Evolutionary conservation across 345 rosid species (phyloP).

Genomic region (Lepidium aucheri): DNA sequence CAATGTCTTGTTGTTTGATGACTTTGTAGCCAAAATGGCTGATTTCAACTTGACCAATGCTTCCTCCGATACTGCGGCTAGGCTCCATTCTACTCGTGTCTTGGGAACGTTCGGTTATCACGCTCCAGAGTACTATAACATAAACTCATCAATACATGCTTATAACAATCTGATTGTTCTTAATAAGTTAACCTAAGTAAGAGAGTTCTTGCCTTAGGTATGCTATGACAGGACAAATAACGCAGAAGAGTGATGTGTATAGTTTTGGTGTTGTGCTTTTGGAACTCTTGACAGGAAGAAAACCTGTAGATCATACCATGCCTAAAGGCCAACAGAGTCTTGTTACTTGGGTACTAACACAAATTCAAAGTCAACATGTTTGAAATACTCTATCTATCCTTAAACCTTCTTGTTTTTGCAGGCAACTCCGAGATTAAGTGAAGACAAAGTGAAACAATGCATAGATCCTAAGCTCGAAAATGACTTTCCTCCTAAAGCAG

Average conservation of each 20-base stretch:
- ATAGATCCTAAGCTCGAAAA: constrained; percentile 90
- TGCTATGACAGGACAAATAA: constrained; percentile 99
- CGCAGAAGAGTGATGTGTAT: constrained; percentile 96
- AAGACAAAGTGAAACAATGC: constrained; percentile 97
- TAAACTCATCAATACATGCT: neutral
- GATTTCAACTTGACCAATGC: constrained; percentile 90
- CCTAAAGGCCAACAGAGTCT: constrained; percentile 99
- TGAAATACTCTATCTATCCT: neutral
- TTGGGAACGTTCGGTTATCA: constrained; percentile 98
- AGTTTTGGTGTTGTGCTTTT: constrained; percentile 98
- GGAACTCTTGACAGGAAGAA: constrained; percentile 92
- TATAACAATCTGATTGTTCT: neutral
- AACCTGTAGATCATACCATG: constrained; percentile 99
- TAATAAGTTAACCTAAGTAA: neutral
- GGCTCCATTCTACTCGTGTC: constrained; percentile 93
- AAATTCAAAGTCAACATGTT: neutral
- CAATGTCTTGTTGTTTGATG: constrained; percentile 84
- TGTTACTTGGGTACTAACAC: constrained; percentile 79
- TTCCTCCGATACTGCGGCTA: constrained; percentile 81
- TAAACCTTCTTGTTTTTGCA: constrained; percentile 7
- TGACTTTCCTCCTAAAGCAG: constrained; percentile 93
- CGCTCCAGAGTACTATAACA: constrained; percentile 76
- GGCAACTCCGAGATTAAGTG: constrained; percentile 99
- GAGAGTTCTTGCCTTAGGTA: constrained; percentile 42
- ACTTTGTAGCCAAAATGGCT: constrained; percentile 71